Evolutionary conservation across 345 rosid species (phyloP), one percentile per base, ranked within the genome.

Genomic region (Eucalyptus brandiana): DNA sequence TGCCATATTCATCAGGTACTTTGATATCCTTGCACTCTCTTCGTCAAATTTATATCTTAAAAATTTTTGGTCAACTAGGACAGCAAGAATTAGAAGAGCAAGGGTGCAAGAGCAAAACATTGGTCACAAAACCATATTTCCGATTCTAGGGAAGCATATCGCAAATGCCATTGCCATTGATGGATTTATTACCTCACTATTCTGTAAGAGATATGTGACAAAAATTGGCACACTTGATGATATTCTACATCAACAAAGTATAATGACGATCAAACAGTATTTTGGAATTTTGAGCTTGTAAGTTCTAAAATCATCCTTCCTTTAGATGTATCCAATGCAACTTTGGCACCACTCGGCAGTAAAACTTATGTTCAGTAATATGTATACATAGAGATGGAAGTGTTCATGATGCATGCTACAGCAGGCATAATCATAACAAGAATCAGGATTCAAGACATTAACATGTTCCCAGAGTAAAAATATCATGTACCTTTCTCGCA

Each of bases 401-500:
- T 10, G 45, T 72, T 21, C 45, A 72, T 37, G 28, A 72, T 72
- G 83, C 83, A 6, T 72, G 15, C 83, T 21, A 76, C 11, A 21
- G 83, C 3, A 6, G 45, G 47, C 83, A 76, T 19, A 37, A 76
- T 76, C 47, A 12, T 37, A 76, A 76, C 28, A 76, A 76, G 47
- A 76, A 76, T 37, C 83, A 37, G 45, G 28, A 37, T 37, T 19
- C 26, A 21, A 44, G 83, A 21, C 47, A 76, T 76, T 37, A 10
- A 76, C 47, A 76, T 76, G 15, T 76, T 76, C 83, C 83, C 83
- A 6, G 3, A 9, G 26, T 76, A 76, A 76, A 76, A 76, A 37
- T 76, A 37, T 37, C 28, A 44, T 1, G 26, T 95, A 98, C 99
- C 99, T 96, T 97, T 91, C 94, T 94, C 4, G 94, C 97, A 92